Evolutionary conservation across 2,329 filamentous ascomycete species (phyloP).

Genomic region (Lecanicillium sp.): DNA sequence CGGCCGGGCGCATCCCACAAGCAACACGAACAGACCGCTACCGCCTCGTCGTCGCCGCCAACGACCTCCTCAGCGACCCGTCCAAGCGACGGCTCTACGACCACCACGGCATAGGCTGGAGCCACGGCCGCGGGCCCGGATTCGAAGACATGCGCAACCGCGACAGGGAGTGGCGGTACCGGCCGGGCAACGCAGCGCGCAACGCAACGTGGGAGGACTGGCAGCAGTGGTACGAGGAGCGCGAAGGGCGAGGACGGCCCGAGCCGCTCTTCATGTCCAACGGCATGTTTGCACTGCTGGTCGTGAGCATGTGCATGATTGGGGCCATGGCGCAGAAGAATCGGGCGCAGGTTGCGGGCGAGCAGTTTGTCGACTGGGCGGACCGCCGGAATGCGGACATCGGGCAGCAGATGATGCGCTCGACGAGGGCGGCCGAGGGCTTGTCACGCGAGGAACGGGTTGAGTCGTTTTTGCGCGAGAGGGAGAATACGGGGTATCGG

Average conservation of each 20-base stretch:
- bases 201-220: slow-evolving; percentile 99
- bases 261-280: slow-evolving; percentile 66
- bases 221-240: slow-evolving; percentile 66
- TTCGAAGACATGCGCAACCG: slow-evolving; percentile 20
- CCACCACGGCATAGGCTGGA: slow-evolving; percentile 73
- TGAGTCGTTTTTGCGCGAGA: slow-evolving; percentile 65
- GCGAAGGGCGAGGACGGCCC: slow-evolving; percentile 38
- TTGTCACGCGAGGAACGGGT: slow-evolving; percentile 58
- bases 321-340: slow-evolving; percentile 66
- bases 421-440: slow-evolving; percentile 42
- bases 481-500: slow-evolving; percentile 42
- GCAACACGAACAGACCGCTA: slow-evolving; percentile 76
- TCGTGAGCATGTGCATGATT: slow-evolving; percentile 60
- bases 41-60: slow-evolving; percentile 76
- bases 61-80: slow-evolving; percentile 79
- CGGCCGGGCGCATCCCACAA: slow-evolving; percentile 31
- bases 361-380: slow-evolving; percentile 56
- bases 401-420: slow-evolving; percentile 47
- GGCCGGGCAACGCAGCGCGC: slow-evolving; percentile 38
- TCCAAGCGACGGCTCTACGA: slow-evolving; percentile 76
- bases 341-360: slow-evolving; percentile 54
- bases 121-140: slow-evolving; percentile 42
- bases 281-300: slow-evolving; percentile 60
- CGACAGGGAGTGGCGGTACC: slow-evolving; percentile 40
- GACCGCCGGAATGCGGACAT: slow-evolving; percentile 58